Conservation (phyloP, 2,329 filamentous ascomycete genomes). For the Aspergillus jensenii region DNA sequence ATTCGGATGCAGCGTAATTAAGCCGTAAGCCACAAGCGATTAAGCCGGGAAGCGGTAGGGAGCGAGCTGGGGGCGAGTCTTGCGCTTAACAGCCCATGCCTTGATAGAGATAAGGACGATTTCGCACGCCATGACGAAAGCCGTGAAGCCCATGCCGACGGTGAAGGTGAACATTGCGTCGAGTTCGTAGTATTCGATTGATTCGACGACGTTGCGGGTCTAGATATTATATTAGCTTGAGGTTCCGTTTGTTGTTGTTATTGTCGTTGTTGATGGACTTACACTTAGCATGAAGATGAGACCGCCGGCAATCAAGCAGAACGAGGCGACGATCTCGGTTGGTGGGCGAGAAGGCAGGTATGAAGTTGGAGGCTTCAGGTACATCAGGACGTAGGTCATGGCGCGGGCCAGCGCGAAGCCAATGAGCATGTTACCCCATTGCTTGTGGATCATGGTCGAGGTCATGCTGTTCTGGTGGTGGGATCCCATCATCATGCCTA, state of each 20-base stretch:
- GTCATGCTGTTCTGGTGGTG: constrained; percentile 83
- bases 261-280: constrained; percentile 40
- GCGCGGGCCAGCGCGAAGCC: constrained; percentile 76
- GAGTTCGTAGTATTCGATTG: constrained; percentile 74
- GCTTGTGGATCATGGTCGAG: constrained; percentile 87
- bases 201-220: constrained; percentile 72
- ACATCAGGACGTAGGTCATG: constrained; percentile 77
- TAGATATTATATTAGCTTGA: constrained; percentile 33
- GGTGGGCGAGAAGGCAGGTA: constrained; percentile 80
- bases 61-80: constrained; percentile 31
- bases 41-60: constrained; percentile 30
- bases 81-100: constrained; percentile 70
- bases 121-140: constrained; percentile 81
- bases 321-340: constrained; percentile 82
- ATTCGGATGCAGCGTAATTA: neutral
- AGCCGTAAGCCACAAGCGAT: neutral
- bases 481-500: constrained; percentile 93
- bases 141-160: constrained; percentile 78
- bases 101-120: constrained; percentile 78
- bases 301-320: constrained; percentile 84
- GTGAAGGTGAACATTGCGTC: constrained; percentile 95
- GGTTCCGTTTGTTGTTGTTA: no score
- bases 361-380: constrained; percentile 76
- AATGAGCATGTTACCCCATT: constrained; percentile 85
- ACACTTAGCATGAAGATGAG: constrained; percentile 90